Evolutionary conservation across 441 rosid species (phyloP), one percentile per base, ranked within the genome.

Genomic region (Theobroma grandiflorum): DNA sequence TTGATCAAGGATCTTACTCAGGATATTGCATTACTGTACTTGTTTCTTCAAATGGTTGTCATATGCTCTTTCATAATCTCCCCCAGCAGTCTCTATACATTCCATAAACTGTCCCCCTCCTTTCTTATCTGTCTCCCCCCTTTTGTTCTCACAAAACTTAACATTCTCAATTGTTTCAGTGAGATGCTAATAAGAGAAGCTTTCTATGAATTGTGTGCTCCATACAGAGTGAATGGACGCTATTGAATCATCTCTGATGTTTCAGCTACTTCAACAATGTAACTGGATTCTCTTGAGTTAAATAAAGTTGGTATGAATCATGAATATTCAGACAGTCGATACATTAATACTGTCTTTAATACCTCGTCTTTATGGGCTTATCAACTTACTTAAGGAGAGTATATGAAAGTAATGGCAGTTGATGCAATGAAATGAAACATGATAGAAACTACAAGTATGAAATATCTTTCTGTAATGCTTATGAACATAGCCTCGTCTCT

Each of bases 21-120:
- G 31, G 63, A 72, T 63, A 53, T 35, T 72, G 63, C 18, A 2
- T 72, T 37, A 72, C 16, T 72, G n/a, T 37, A 40, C 31, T 35
- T 52, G 15, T 49, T 49, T 70, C 42, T 70, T 70, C 33, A 8
- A 35, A 16, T 33, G 45, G 4, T 52, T 53, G 16, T 38, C 61
- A 33, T 33, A 33, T 50, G 33, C 16, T 71, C 43, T 16, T 70
- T 14, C 75, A 52, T 52, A 52, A 35, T 72, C 31, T 72, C 2
- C 52, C n/a, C n/a, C 33, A 50, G 12, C 22, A 2, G 8, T 49
- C 42, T 16, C 12, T 50, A 45, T 45, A 2, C 49, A 45, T 45
- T 45, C 49, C 8, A 11, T 8, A 45, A 6, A 45, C 11, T 45
- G 10, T 6, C 0, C 49, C 35, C 35, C 33, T 55, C 26, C 22